A percentile compares a stretch with the other conserved stretches of the same genome.
Evolutionary conservation across 768 basidiomycete genomes (phyloP).

Genomic region (Mycena rebaudengoi): DNA sequence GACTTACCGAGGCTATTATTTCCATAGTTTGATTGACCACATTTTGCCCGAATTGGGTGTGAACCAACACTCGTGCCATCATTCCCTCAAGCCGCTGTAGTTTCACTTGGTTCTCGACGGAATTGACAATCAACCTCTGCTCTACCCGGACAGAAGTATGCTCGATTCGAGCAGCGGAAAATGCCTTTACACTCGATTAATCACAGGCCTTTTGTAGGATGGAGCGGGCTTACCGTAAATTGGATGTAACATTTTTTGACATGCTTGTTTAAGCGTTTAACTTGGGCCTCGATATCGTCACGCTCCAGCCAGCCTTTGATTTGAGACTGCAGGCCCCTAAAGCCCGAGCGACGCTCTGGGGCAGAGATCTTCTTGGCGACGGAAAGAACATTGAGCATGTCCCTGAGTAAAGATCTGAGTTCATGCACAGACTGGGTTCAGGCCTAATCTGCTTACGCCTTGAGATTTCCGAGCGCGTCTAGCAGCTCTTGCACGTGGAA

Average conservation of each 20-base stretch:
- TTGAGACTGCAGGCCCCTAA: constrained; percentile 1
- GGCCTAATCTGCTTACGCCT: constrained; percentile 1
- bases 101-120: constrained; percentile 10
- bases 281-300: constrained; percentile 7
- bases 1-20: not conserved
- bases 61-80: constrained; percentile 9
- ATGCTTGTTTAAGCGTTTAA: constrained; percentile 11
- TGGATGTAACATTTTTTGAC: constrained; percentile 15
- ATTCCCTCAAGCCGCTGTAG: constrained; percentile 12
- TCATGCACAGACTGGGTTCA: not conserved
- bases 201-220: not conserved
- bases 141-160: constrained; percentile 11
- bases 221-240: constrained; percentile 17
- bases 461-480: constrained; percentile 14
- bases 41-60: not conserved
- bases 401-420: too few relatives aligned
- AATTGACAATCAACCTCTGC: constrained; percentile 2
- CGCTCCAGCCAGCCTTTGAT: constrained; percentile 20
- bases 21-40: not conserved
- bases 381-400: constrained; percentile 11
- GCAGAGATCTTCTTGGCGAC: not conserved
- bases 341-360: not conserved
- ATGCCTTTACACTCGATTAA: not conserved
- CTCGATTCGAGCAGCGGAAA: constrained; percentile 16
- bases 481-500: constrained; percentile 8